Percentiles rank a stretch among this genome's conserved stretches.
Conservation (phyloP, 2,329 filamentous ascomycete genomes). For the Trichoderma sp. region DNA sequence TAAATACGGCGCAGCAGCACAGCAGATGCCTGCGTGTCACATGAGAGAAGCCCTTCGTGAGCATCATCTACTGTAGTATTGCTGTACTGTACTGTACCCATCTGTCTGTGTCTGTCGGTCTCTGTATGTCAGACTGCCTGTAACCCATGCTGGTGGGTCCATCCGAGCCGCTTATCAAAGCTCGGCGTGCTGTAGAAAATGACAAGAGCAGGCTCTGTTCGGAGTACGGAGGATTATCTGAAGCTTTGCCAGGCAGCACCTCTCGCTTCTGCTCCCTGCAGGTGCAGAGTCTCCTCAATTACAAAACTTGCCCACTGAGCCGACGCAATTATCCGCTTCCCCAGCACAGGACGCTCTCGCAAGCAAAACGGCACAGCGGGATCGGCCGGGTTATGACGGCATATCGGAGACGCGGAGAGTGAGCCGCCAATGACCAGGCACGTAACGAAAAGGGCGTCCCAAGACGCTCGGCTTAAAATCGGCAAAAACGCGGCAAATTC, state of each 20-base stretch:
- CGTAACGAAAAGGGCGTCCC: conserved; percentile 16
- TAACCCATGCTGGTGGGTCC: not conserved
- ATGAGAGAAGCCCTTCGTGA: not conserved
- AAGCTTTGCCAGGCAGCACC: not conserved
- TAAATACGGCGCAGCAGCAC: too few relatives aligned
- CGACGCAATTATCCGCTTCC: not conserved
- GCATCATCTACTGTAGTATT: too few relatives aligned
- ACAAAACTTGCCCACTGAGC: not conserved
- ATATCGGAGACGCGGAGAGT: conserved; percentile 24
- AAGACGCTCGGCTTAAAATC: conserved; percentile 27
- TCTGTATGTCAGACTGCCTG: not conserved
- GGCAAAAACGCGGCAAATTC: conserved; percentile 26
- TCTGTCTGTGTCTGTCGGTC: too few relatives aligned
- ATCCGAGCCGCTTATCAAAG: not conserved
- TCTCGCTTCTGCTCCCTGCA: not conserved
- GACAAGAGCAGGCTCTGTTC: not conserved
- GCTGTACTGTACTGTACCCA: too few relatives aligned
- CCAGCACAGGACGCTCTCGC: not conserved
- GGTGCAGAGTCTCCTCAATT: not conserved
- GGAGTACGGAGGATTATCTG: not conserved
- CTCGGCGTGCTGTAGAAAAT: not conserved
- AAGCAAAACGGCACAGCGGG: not conserved
- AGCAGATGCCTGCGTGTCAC: too few relatives aligned
- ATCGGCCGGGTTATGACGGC: conserved; percentile 30
- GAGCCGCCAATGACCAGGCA: conserved; percentile 20